Base-by-base conservation (phyloP, 2,329 filamentous ascomycete genomes). In the Myriosclerotinia scirpicola region DNA sequence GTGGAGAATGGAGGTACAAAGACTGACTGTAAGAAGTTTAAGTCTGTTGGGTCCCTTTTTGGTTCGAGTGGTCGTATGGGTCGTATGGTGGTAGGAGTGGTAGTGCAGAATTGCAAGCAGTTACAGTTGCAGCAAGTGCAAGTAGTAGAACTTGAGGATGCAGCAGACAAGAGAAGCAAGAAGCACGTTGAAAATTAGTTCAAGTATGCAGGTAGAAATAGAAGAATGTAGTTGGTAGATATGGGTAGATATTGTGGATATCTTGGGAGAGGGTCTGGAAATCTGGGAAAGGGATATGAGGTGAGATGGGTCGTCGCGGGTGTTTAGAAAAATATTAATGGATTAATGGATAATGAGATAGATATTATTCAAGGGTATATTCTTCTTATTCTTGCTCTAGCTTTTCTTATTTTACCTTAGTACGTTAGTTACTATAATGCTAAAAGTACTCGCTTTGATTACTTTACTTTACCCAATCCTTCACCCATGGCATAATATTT, bases 1-100 rank as follows among this genome's bases (percentile, higher is more conserved):
- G 61, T 64, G 61, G 62, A 58, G 62, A 56, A 50, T 64, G 62
- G 62, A 64, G 62, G 40, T 50, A 64, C 62, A 56, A 50, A 64
- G n/a, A 55, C 54, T 55, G 53, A 1, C 61, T 48, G 61, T 46
- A 64, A 64, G 52, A 46, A 64, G 61, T 64, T 34, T 55, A 64
- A 48, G 50, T 38, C 52, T 64, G 62, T 48, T 64, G 62, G 52
- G 30, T 64, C 17, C 46, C 60, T 61, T 42, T 46, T 55, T 64
- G 52, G 42, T 36, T 64, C 60, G 60, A 53, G 50, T 62, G 59
- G 61, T 64, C 42, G 56, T 60, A 48, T 60, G 61, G 61, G 61
- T 64, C 54, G 56, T 60, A 50, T 60, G 40, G 61, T 64, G 61
- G 52, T 64, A 34, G 61, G 48, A 64, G 61, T 42, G 60, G 60